These are phyloP conservation scores for Artomyces pyxidatus DNA, from an alignment of 768 basidiomycete species.

Conservation along the genomic window DNA sequence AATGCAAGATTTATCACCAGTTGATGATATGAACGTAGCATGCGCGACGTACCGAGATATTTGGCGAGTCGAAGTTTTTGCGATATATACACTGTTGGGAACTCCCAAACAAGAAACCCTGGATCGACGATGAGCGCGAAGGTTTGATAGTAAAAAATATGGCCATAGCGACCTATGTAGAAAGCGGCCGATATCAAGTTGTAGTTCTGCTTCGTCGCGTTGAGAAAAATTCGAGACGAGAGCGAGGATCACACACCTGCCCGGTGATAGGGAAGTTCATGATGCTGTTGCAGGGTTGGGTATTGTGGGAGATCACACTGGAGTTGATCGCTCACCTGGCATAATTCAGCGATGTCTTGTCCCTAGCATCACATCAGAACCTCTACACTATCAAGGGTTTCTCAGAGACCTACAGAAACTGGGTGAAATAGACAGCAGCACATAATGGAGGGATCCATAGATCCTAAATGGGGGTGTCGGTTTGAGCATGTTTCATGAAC, in stretches of 20 bases:
- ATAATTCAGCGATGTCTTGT: slow-evolving; percentile 65
- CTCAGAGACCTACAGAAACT: slow-evolving; percentile 41
- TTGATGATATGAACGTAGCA: not conserved
- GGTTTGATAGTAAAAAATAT: not conserved
- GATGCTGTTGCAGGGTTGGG: slow-evolving; percentile 29
- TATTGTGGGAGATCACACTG: not conserved
- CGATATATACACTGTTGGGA: slow-evolving; percentile 58
- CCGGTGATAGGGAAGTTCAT: slow-evolving; percentile 62
- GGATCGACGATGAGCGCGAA: not conserved
- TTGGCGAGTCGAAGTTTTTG: slow-evolving; percentile 54
- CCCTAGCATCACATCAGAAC: slow-evolving; percentile 27
- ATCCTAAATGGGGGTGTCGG: slow-evolving; percentile 28
- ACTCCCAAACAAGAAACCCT: slow-evolving; percentile 57
- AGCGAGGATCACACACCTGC: slow-evolving; percentile 29
- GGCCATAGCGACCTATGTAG: slow-evolving; percentile 39
- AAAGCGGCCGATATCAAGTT: slow-evolving; percentile 59
- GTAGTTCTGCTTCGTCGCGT: slow-evolving; percentile 34
- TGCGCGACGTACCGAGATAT: slow-evolving; percentile 40
- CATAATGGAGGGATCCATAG: slow-evolving; percentile 44
- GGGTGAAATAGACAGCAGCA: slow-evolving; percentile 62
- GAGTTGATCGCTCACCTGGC: slow-evolving; percentile 36
- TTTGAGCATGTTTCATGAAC: not conserved
- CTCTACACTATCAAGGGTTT: not conserved
- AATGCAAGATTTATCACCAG: not conserved
- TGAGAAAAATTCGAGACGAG: not conserved